phyloP scores from a whole-genome alignment of 2,329 filamentous ascomycete genomes.

The Calycina herbarum region DNA sequence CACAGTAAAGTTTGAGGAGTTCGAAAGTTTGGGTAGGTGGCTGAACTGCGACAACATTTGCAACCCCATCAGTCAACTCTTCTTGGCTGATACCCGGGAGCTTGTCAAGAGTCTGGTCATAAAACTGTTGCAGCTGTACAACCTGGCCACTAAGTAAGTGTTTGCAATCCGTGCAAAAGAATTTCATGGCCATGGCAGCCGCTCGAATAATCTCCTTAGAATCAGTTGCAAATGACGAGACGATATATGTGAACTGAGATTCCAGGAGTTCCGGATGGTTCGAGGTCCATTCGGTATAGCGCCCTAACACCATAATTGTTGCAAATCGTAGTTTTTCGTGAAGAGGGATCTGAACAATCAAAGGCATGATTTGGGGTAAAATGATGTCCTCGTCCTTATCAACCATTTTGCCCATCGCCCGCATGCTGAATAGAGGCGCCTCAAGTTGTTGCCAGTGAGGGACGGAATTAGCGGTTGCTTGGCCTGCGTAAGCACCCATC shows the following conservation, averaged over 20 bases:
- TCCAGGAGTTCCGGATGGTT: constrained; percentile 90
- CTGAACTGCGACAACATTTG: constrained; percentile 85
- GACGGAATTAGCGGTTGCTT: constrained; percentile 72
- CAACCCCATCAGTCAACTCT: constrained; percentile 94
- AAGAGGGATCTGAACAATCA: constrained; percentile 90
- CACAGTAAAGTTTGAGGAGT: constrained; percentile 87
- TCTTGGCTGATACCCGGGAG: constrained; percentile 86
- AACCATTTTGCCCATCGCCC: constrained; percentile 96
- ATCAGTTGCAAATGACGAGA: constrained; percentile 83
- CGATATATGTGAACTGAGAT: constrained; percentile 92
- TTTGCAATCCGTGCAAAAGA: constrained; percentile 94
- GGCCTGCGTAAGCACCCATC: constrained; percentile 78
- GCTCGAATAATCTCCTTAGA: constrained; percentile 91
- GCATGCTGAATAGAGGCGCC: constrained; percentile 90
- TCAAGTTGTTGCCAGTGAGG: constrained; percentile 97
- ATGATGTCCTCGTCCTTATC: constrained; percentile 84
- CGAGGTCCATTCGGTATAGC: constrained; percentile 98
- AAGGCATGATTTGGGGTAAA: constrained; percentile 85
- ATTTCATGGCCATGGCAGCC: constrained; percentile 91
- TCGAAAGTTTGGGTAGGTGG: constrained; percentile 77
- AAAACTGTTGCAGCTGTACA: constrained; percentile 85
- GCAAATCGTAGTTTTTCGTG: constrained; percentile 99
- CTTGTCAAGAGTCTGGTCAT: constrained; percentile 83
- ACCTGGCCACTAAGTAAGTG: constrained; percentile 82
- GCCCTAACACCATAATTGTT: constrained; percentile 93